Conservation (phyloP, 108 stramenopile genomes). For the Nitzschia putrida region DNA sequence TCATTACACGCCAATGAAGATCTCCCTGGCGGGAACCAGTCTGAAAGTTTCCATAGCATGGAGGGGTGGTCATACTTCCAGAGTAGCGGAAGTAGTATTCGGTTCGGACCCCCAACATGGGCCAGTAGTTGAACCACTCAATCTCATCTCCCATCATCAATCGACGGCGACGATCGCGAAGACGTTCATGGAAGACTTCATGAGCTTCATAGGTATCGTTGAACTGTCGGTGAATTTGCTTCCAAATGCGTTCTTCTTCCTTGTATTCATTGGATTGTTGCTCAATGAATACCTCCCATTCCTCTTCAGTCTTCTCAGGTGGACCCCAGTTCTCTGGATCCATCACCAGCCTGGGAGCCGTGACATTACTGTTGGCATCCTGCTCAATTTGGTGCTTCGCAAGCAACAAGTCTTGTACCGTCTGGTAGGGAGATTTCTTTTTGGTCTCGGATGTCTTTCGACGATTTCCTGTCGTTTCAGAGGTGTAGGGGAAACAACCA, state of each 20-base stretch:
- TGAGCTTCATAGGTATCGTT: conserved; percentile 22
- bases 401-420: conserved; percentile 14
- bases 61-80: conserved; percentile 43
- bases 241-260: conserved; percentile 20
- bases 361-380: neutral
- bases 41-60: conserved; percentile 38
- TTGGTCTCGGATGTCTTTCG: neutral
- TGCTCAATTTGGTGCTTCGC: conserved; percentile 10
- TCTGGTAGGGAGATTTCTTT: conserved; percentile 5
- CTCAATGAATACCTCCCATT: conserved; percentile 24
- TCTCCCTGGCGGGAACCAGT: neutral
- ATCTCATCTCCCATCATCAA: conserved; percentile 25
- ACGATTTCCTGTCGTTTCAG: neutral
- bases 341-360: conserved; percentile 11
- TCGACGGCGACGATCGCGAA: conserved; percentile 19
- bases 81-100: conserved; percentile 37
- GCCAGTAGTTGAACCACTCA: conserved; percentile 37
- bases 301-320: conserved; percentile 16
- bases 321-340: conserved; percentile 20
- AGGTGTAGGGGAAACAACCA: conserved; percentile 26
- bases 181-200: conserved; percentile 14
- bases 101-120: conserved; percentile 35
- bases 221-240: conserved; percentile 2
- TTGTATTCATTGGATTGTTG: conserved; percentile 14
- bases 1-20: conserved; percentile 43